Evolutionary conservation across 2,329 filamentous ascomycete genomes (phyloP).

Genomic region (Aspergillus floridensis): DNA sequence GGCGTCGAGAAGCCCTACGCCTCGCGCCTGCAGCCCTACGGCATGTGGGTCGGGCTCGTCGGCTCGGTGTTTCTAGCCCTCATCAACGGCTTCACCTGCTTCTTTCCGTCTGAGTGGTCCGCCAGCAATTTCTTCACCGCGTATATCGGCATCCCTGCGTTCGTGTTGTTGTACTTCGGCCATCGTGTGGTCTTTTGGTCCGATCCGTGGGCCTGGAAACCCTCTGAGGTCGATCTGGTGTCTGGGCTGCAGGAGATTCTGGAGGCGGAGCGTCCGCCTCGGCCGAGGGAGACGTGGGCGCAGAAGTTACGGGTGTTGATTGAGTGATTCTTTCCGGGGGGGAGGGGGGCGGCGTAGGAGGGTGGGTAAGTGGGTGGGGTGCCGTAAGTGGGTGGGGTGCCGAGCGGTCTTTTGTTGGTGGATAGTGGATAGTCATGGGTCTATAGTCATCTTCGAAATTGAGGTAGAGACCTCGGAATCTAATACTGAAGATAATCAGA

Average conservation of each 20-base stretch:
- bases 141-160: conserved; percentile 65
- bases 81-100: conserved; percentile 73
- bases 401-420: too few relatives aligned
- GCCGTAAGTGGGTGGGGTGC: too few relatives aligned
- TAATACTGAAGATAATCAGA: too few relatives aligned
- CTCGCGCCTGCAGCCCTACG: conserved; percentile 61
- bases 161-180: conserved; percentile 54
- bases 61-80: conserved; percentile 59
- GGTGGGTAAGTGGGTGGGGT: too few relatives aligned
- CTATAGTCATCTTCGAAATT: too few relatives aligned
- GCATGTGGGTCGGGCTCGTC: conserved; percentile 59
- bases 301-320: conserved; percentile 31
- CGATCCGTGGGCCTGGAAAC: conserved; percentile 53
- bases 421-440: too few relatives aligned
- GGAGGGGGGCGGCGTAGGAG: too few relatives aligned
- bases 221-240: conserved; percentile 52
- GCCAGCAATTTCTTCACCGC: conserved; percentile 63
- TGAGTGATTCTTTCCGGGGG: conserved; percentile 23
- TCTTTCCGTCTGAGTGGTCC: conserved; percentile 65
- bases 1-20: conserved; percentile 53
- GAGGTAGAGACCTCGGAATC: too few relatives aligned
- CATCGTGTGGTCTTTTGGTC: conserved; percentile 49
- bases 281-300: conserved; percentile 32
- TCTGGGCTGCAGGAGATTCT: conserved; percentile 55
- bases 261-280: conserved; percentile 42